Evolutionary conservation across 2,329 filamentous ascomycete genomes (phyloP).

Genomic region (Penicillium sp.): DNA sequence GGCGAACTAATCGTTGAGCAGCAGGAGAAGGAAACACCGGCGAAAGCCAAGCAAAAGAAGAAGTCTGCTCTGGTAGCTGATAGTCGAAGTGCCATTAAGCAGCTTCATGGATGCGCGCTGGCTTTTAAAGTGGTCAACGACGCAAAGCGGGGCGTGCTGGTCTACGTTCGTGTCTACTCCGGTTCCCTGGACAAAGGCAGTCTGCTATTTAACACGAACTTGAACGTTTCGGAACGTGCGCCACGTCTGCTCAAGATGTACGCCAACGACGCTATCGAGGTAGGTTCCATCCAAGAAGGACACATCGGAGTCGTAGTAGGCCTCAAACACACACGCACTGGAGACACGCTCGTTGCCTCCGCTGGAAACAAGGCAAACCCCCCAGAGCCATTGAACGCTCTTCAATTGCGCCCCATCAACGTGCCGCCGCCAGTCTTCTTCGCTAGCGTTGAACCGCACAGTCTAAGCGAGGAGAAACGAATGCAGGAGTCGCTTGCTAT

Average conservation of each 20-base stretch:
- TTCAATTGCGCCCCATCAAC: conserved; percentile 85
- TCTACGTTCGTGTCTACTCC: conserved; percentile 91
- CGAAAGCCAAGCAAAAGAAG: conserved; percentile 51
- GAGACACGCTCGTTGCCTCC: conserved; percentile 85
- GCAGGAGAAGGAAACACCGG: conserved; percentile 33
- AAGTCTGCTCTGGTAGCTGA: conserved; percentile 53
- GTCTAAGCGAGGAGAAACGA: conserved; percentile 77
- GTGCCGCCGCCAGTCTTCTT: conserved; percentile 96
- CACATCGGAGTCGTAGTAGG: conserved; percentile 95
- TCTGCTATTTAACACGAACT: conserved; percentile 83
- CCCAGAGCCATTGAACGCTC: conserved; percentile 69
- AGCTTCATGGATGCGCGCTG: conserved; percentile 71
- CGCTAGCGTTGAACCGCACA: conserved; percentile 84
- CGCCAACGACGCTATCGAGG: conserved; percentile 82
- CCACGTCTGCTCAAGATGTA: conserved; percentile 88
- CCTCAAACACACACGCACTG: conserved; percentile 87
- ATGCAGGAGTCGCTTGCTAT: conserved; percentile 77
- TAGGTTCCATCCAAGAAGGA: conserved; percentile 77
- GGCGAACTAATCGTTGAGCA: conserved; percentile 50
- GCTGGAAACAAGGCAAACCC: conserved; percentile 67
- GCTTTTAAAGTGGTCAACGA: conserved; percentile 96
- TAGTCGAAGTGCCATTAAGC: conserved; percentile 52
- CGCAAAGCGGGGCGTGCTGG: conserved; percentile 80
- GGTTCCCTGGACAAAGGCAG: conserved; percentile 76
- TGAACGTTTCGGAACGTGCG: conserved; percentile 77